Evolutionary conservation across 2,329 filamentous ascomycete species (phyloP), one percentile per base, ranked within the genome.

Genomic region (Fusarium lateritium): DNA sequence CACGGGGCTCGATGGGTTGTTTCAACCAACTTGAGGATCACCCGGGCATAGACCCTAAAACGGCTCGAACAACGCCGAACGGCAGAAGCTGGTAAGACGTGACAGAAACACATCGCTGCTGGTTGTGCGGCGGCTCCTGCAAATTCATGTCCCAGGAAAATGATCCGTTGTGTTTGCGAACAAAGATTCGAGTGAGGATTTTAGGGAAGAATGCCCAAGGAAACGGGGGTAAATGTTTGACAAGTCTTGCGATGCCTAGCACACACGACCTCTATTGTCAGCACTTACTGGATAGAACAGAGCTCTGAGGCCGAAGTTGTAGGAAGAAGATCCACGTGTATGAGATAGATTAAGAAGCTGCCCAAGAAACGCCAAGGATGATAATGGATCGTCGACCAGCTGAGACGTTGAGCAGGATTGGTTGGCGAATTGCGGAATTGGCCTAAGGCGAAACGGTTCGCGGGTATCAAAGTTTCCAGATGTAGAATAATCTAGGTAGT

Each of bases 41-140:
- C 46, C 53, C 51, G 31, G 50, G 57, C 50, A 64, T 64, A 38
- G 57, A 67, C 62, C 67, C 57, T 54, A 64, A 67, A 57, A 46
- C 59, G 36, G 33, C 40, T 22, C 57, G 53, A 59, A 43, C 38
- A 36, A 44, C 31, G 34, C 54, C 53, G 26, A 64, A 49, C 50
- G 39, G 54, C 21, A 53, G 36, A 57, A 51, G 43, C 31, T 58
- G 43, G 56, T 33, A 40, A 53, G 65, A 45, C 40, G 49, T 54
- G 49, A 46, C 44, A 51, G 15, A 44, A 36, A 43, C 42, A 54
- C 43, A 51, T 45, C 40, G n/a, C 31, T 55, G 56, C 53, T 47
- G 54, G 55, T 58, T 53, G 33, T 50, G 58, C 52, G 22, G 34
- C 22, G 34, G 28, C 45, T 60, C 60, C 43, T 61, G 39, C 52